Evolutionary conservation across 805 yeast genomes (phyloP).

Genomic region (Yamadazyma sp.): DNA sequence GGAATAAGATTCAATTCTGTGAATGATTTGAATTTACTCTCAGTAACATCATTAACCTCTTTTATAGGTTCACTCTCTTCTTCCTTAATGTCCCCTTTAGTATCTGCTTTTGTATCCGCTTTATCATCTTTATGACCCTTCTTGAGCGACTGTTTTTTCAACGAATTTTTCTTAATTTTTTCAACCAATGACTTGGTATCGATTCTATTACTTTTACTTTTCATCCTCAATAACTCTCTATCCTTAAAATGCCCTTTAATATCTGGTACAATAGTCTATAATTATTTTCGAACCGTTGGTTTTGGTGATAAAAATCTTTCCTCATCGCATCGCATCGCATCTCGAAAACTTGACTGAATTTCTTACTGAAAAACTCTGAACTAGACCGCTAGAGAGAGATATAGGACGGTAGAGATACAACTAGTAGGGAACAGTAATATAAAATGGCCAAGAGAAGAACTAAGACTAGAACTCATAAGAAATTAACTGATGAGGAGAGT

Average conservation of each 20-base stretch:
- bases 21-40: slow-evolving; percentile 39
- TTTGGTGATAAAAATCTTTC: neutral
- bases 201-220: slow-evolving; percentile 12
- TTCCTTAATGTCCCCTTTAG: neutral
- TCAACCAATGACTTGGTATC: slow-evolving; percentile 53
- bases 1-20: slow-evolving; percentile 64
- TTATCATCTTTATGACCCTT: slow-evolving; percentile 5
- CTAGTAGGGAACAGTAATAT: no score
- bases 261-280: no score
- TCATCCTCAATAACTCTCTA: no score
- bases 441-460: slow-evolving; percentile 41
- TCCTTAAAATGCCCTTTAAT: no score
- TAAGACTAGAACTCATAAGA: slow-evolving; percentile 88
- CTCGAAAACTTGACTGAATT: no score
- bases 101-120: slow-evolving; percentile 7
- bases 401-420: neutral
- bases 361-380: neutral
- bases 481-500: slow-evolving; percentile 58
- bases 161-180: slow-evolving; percentile 44
- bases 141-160: slow-evolving; percentile 12
- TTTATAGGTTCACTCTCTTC: slow-evolving; percentile 1
- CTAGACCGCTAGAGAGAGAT: neutral
- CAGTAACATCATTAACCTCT: slow-evolving; percentile 15
- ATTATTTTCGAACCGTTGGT: neutral
- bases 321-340: slow-evolving; percentile 7